Percentiles rank a stretch among this genome's conserved stretches.
Evolutionary conservation across 176 grass and related monocot genomes (phyloP).

Genomic region (Alloteropsis semialata): DNA sequence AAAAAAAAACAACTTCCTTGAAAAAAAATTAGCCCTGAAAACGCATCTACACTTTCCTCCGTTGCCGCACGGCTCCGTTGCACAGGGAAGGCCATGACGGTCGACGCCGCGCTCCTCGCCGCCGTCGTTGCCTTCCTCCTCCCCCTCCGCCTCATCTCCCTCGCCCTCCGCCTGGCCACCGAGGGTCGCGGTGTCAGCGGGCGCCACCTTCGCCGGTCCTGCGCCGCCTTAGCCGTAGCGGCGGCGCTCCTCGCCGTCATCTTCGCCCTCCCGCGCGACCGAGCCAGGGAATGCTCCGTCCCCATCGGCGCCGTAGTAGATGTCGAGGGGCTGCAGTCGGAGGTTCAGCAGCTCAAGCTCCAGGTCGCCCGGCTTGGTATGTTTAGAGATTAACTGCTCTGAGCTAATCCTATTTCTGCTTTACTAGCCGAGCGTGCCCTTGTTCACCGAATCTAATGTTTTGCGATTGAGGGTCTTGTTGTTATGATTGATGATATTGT

Average conservation of each 20-base stretch:
- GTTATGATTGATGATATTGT: not conserved
- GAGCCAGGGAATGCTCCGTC: constrained; percentile 11
- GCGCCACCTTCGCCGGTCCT: constrained; percentile 19
- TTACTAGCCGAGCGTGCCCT: not conserved
- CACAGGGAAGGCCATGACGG: constrained; percentile 17
- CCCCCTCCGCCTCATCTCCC: constrained; percentile 44
- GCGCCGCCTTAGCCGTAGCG: constrained; percentile 20
- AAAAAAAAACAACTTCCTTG: not conserved
- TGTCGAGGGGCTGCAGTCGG: constrained; percentile 2
- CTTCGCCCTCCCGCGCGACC: constrained; percentile 38
- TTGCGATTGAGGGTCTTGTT: not conserved
- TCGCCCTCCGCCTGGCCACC: constrained; percentile 20
- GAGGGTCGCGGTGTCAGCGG: not conserved
- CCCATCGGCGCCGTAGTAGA: not conserved
- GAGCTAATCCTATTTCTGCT: not conserved
- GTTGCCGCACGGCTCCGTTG: no score
- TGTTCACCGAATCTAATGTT: not conserved
- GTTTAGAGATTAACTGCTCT: not conserved
- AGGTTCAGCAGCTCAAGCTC: constrained; percentile 45
- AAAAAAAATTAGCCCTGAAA: not conserved
- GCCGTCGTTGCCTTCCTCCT: constrained; percentile 41
- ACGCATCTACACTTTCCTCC: not conserved
- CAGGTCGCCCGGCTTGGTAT: constrained; percentile 40
- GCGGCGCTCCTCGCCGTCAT: constrained; percentile 37
- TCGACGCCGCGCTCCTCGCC: constrained; percentile 43